Conservation (phyloP, 1,284 basidiomycete species). For the Leccinum fuscescens region DNA sequence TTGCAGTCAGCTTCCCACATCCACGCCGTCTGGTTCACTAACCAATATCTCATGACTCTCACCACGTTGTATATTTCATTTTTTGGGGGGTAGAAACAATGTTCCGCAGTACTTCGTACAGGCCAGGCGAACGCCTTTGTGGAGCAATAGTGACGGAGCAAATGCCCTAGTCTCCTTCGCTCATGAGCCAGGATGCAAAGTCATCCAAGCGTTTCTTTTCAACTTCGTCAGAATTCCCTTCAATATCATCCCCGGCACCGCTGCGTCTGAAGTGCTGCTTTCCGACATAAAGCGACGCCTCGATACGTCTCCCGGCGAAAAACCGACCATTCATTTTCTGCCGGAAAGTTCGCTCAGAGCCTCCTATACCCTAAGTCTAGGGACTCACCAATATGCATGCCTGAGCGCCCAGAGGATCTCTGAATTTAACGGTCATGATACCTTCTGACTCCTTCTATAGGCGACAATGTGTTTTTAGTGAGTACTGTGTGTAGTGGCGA, state of each 20-base stretch:
- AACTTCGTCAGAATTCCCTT: conserved; percentile 63
- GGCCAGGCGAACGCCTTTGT: not conserved
- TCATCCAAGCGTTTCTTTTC: conserved; percentile 85
- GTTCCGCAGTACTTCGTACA: not conserved
- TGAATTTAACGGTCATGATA: conserved; percentile 95
- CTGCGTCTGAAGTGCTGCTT: conserved; percentile 81
- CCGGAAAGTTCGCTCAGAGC: not conserved
- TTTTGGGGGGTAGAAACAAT: not conserved
- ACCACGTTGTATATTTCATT: not conserved
- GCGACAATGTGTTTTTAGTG: conserved; percentile 1
- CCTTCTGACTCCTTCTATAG: conserved; percentile 88
- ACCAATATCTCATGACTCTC: not conserved
- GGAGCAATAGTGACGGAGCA: conserved; percentile 2
- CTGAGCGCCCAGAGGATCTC: conserved; percentile 82
- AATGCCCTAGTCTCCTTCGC: conserved; percentile 58
- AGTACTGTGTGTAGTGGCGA: not conserved
- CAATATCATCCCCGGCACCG: conserved; percentile 57
- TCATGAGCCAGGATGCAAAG: conserved; percentile 85
- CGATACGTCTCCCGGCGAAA: conserved; percentile 83
- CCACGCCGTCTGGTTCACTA: not conserved
- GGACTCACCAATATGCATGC: conserved; percentile 80
- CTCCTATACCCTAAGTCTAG: not conserved
- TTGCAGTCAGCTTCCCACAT: not conserved
- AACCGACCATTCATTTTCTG: conserved; percentile 96
- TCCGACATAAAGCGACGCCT: conserved; percentile 79